These are phyloP conservation scores for Solanum boliviense DNA, from an alignment of 257 asterid genomes.

Conservation along the genomic window DNA sequence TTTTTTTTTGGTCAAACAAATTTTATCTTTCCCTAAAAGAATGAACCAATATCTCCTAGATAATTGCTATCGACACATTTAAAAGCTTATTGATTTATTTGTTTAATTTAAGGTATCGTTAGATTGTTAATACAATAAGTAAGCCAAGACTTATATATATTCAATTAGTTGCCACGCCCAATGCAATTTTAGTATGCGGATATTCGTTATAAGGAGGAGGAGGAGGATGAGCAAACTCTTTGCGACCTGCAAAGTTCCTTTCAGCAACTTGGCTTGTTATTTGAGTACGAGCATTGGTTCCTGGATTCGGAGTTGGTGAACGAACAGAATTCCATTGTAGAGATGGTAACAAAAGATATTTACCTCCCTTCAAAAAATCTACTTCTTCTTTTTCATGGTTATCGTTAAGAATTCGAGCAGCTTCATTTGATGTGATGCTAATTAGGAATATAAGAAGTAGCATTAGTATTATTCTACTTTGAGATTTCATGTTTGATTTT, in stretches of 20 bases:
- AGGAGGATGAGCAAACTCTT: neutral
- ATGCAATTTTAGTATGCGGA: neutral
- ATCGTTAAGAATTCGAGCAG: neutral
- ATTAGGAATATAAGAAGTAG: neutral
- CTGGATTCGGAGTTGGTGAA: neutral
- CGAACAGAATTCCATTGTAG: neutral
- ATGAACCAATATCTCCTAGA: neutral
- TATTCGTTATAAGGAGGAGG: neutral
- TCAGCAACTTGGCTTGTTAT: neutral
- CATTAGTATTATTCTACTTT: neutral
- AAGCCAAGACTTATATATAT: neutral
- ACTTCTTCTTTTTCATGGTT: neutral
- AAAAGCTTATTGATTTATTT: neutral
- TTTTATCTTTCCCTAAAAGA: neutral
- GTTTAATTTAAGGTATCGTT: neutral
- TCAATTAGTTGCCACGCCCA: conserved; percentile 1
- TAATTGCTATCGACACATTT: neutral
- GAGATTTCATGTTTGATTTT: neutral
- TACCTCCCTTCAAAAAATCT: neutral
- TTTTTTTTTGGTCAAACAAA: neutral
- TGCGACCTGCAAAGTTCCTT: neutral
- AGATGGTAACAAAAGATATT: neutral
- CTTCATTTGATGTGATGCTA: neutral
- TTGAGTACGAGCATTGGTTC: neutral
- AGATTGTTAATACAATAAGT: neutral